These are phyloP conservation scores for Graphium sp. DNA, from an alignment of 2,329 filamentous ascomycete species.

Conservation along the genomic window DNA sequence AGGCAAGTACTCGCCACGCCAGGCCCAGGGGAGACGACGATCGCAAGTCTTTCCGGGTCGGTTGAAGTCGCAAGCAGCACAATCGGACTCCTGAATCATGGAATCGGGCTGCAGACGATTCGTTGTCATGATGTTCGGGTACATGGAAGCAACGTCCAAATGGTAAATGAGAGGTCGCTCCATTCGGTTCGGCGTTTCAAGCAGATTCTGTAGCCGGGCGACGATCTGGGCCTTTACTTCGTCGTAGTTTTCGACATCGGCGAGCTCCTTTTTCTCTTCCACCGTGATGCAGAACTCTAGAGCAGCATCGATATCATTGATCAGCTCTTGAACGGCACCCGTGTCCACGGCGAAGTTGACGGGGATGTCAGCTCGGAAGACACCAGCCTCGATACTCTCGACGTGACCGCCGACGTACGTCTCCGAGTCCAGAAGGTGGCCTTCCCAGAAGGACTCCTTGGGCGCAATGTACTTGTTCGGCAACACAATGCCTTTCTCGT, in stretches of 20 bases:
- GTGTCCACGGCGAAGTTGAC: slow-evolving; percentile 88
- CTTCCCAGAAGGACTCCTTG: slow-evolving; percentile 90
- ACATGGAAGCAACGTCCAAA: slow-evolving; percentile 97
- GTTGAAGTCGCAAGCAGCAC: slow-evolving; percentile 96
- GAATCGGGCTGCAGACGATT: slow-evolving; percentile 95
- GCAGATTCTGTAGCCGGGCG: slow-evolving; percentile 53
- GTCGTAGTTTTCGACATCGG: slow-evolving; percentile 67
- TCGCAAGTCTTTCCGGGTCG: slow-evolving; percentile 94
- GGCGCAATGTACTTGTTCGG: slow-evolving; percentile 92
- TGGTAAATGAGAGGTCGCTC: slow-evolving; percentile 92
- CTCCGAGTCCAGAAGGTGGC: slow-evolving; percentile 88
- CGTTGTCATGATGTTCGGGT: slow-evolving; percentile 99
- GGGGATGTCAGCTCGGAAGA: slow-evolving; percentile 90
- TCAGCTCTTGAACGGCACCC: slow-evolving; percentile 73
- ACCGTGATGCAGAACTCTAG: slow-evolving; percentile 74
- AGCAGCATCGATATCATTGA: slow-evolving; percentile 74
- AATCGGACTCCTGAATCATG: slow-evolving; percentile 95
- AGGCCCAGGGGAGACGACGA: slow-evolving; percentile 85
- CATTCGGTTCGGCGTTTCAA: slow-evolving; percentile 64
- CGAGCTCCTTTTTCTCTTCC: slow-evolving; percentile 68
- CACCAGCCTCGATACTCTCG: slow-evolving; percentile 95
- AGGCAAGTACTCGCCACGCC: slow-evolving; percentile 93
- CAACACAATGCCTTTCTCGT: slow-evolving; percentile 75
- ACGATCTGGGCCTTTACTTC: slow-evolving; percentile 73
- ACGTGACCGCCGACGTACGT: slow-evolving; percentile 98